These are phyloP conservation scores for Arabidopsis suecica DNA, from an alignment of 345 rosid genomes.

Conservation along the genomic window DNA sequence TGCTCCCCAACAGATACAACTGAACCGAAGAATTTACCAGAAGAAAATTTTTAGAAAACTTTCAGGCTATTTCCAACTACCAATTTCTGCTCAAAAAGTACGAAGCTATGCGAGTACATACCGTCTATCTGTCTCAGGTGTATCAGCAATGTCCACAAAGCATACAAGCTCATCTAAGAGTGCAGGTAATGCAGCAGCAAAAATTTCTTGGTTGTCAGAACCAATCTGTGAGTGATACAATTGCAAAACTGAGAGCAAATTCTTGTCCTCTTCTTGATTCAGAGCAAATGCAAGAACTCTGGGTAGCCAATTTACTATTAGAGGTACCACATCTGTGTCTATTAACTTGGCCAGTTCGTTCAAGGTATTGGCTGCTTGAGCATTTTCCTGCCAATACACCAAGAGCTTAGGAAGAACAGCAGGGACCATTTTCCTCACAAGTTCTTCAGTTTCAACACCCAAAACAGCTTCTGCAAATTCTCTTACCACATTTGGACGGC, in stretches of 20 bases:
- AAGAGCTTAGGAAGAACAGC: conserved; percentile 91
- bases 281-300: conserved; percentile 95
- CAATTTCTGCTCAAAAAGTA: conserved; percentile 16
- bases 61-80: conserved; percentile 30
- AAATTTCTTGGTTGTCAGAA: conserved; percentile 86
- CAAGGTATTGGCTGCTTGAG: conserved; percentile 62
- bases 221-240: conserved; percentile 82
- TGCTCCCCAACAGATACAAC: not conserved
- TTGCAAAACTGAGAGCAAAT: conserved; percentile 72
- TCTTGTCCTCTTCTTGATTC: conserved; percentile 65
- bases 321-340: conserved; percentile 69
- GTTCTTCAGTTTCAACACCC: conserved; percentile 74
- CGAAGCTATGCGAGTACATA: conserved; percentile 43
- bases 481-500: conserved; percentile 67
- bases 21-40: conserved; percentile 9
- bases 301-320: conserved; percentile 87
- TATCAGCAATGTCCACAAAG: conserved; percentile 78
- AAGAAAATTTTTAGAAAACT: not conserved
- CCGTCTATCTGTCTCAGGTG: conserved; percentile 76
- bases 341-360: conserved; percentile 74
- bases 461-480: conserved; percentile 94
- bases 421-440: conserved; percentile 79
- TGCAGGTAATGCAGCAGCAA: conserved; percentile 92
- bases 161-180: conserved; percentile 93
- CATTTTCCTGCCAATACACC: conserved; percentile 73